A percentile compares a stretch with the other conserved stretches of the same genome.
Evolutionary conservation across 306 rosid genomes (phyloP).

Genomic region (Vigna trinervia): DNA sequence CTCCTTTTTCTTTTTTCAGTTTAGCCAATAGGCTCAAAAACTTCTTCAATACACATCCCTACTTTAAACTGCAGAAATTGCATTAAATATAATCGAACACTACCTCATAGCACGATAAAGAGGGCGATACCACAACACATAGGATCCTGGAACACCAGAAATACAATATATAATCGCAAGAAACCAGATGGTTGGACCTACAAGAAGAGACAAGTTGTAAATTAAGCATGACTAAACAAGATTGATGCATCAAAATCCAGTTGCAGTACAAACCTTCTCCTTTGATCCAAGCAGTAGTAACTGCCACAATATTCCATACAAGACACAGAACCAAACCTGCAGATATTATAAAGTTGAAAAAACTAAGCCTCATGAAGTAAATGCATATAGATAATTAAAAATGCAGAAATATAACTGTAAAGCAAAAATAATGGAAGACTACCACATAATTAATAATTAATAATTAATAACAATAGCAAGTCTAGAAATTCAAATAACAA

Average conservation of each 20-base stretch:
- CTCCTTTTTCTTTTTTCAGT: conserved; percentile 7
- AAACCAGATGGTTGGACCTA: conserved; percentile 87
- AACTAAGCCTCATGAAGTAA: conserved; percentile 3
- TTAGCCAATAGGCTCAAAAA: conserved; percentile 32
- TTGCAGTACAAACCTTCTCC: conserved; percentile 75
- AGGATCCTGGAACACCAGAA: conserved; percentile 77
- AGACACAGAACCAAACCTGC: conserved; percentile 81
- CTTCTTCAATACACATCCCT: conserved; percentile 37
- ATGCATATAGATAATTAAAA: too few relatives aligned
- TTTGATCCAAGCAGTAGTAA: conserved; percentile 77
- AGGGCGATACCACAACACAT: conserved; percentile 94
- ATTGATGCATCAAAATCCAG: conserved; percentile 22
- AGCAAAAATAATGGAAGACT: too few relatives aligned
- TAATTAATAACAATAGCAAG: too few relatives aligned
- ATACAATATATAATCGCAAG: conserved; percentile 82
- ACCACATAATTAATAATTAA: too few relatives aligned
- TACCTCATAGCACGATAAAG: conserved; percentile 98
- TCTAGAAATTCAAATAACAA: too few relatives aligned
- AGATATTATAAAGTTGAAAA: conserved; percentile 43
- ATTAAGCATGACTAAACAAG: conserved; percentile 38
- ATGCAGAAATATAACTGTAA: too few relatives aligned
- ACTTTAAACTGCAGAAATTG: conserved; percentile 32
- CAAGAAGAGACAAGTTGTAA: conserved; percentile 45
- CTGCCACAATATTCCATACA: conserved; percentile 83
- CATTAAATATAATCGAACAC: conserved; percentile 27